These are phyloP conservation scores for Pugionium cornutum DNA, from an alignment of 345 rosid species.

Conservation along the genomic window DNA sequence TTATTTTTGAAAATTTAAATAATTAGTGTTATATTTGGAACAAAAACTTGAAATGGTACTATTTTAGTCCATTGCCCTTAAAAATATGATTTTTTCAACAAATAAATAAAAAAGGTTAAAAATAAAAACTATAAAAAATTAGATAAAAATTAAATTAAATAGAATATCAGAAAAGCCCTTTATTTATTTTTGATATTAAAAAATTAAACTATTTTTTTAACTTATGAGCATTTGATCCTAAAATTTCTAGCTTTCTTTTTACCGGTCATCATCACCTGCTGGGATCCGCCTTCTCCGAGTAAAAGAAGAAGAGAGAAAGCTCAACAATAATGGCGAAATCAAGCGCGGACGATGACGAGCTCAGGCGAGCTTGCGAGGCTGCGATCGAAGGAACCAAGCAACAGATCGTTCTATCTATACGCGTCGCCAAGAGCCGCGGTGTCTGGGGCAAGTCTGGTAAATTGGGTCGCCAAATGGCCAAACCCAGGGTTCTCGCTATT, in stretches of 20 bases:
- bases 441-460: slow-evolving; percentile 94
- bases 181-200: too few species aligned
- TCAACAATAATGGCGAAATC: slow-evolving; percentile 80
- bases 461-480: slow-evolving; percentile 94
- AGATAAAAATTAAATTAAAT: too few species aligned
- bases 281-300: slow-evolving; percentile 24
- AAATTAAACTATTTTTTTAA: too few species aligned
- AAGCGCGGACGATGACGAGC: slow-evolving; percentile 94
- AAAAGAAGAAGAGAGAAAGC: slow-evolving; percentile 19
- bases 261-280: slow-evolving; percentile 17
- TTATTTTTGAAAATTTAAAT: too few species aligned
- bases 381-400: slow-evolving; percentile 94
- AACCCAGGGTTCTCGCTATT: slow-evolving; percentile 92
- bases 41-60: too few species aligned
- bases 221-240: too few species aligned
- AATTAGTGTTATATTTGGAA: too few species aligned
- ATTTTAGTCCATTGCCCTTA: too few species aligned
- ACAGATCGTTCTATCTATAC: slow-evolving; percentile 85
- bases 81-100: too few species aligned
- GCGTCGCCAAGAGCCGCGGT: slow-evolving; percentile 92
- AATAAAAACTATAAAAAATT: too few species aligned
- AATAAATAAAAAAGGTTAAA: too few species aligned
- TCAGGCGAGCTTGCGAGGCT: slow-evolving; percentile 89
- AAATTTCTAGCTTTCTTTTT: not conserved
- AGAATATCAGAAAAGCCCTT: too few species aligned